phyloP scores from a whole-genome alignment of 169 alveolate genomes.

The Cyclospora cayetanensis region DNA sequence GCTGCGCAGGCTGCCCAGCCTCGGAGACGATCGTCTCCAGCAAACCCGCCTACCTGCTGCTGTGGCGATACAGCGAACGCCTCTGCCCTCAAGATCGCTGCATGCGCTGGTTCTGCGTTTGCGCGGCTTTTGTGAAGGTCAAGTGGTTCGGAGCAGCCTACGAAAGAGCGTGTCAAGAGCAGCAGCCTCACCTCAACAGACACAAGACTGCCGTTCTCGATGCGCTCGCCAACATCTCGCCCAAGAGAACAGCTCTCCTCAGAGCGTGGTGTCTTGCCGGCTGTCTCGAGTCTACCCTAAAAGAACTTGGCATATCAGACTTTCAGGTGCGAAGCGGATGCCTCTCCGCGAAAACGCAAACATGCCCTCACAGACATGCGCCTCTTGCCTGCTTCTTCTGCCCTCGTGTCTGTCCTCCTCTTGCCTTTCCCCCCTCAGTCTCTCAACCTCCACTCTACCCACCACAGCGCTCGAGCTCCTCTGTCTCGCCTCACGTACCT shows the following conservation, averaged over 20 bases:
- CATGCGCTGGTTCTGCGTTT: conserved; percentile 6
- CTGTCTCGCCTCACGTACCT: no score
- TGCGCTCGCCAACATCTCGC: conserved; percentile 39
- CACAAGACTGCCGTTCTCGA: conserved; percentile 29
- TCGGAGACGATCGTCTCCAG: background rate
- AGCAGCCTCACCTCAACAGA: conserved; percentile 32
- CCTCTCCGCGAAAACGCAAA: no score
- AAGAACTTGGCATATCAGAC: conserved; percentile 47
- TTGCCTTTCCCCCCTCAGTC: no score
- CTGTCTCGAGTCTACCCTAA: conserved; percentile 52
- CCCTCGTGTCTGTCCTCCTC: no score
- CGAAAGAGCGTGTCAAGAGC: conserved; percentile 4
- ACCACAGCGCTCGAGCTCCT: no score
- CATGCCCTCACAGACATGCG: no score
- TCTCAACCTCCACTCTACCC: no score
- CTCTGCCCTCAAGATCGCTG: background rate
- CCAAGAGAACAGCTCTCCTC: conserved; percentile 18
- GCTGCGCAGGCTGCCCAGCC: no score
- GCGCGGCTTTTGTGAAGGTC: conserved; percentile 15
- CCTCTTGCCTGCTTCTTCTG: no score
- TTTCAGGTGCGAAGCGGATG: no score
- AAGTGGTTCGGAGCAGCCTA: conserved; percentile 60
- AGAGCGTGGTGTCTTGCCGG: conserved; percentile 71
- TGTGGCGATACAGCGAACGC: conserved; percentile 67
- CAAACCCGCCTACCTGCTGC: conserved; percentile 62